Conservation (phyloP, 2,329 filamentous ascomycete genomes). For the Trichophyton rubrum region DNA sequence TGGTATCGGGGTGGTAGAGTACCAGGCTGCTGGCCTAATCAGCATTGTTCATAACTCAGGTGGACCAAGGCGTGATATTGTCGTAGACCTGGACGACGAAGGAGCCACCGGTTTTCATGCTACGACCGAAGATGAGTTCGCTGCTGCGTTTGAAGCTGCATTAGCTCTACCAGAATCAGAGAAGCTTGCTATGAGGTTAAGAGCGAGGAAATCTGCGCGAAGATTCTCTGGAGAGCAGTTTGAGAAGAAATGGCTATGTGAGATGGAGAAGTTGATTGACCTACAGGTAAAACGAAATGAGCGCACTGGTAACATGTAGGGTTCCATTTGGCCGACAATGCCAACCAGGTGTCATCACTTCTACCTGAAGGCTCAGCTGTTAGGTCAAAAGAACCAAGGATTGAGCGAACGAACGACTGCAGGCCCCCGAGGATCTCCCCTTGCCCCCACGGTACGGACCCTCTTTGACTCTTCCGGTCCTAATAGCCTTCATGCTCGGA, state of each 20-base stretch:
- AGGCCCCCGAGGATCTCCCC: background rate
- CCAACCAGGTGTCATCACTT: background rate
- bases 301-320: slow-evolving; percentile 5
- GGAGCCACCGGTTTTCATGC: slow-evolving; percentile 84
- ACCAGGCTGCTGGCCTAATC: slow-evolving; percentile 87
- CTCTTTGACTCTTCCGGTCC: background rate
- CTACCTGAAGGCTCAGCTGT: background rate
- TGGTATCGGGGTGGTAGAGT: slow-evolving; percentile 95
- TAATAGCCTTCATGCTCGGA: background rate
- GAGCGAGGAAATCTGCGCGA: slow-evolving; percentile 65
- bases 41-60: slow-evolving; percentile 88
- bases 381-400: background rate
- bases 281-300: slow-evolving; percentile 21
- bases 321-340: background rate
- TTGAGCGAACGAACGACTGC: background rate
- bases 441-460: background rate
- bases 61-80: slow-evolving; percentile 87
- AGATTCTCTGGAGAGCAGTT: slow-evolving; percentile 86
- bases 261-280: slow-evolving; percentile 60
- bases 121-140: slow-evolving; percentile 64
- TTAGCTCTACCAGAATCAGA: slow-evolving; percentile 50
- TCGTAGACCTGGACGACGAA: slow-evolving; percentile 61
- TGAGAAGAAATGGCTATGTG: slow-evolving; percentile 59
- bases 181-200: slow-evolving; percentile 57
- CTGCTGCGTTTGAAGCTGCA: slow-evolving; percentile 65